Evolutionary conservation across 495 filamentous ascomycete genomes (phyloP).

Genomic region (Hypoxylon perforatum): DNA sequence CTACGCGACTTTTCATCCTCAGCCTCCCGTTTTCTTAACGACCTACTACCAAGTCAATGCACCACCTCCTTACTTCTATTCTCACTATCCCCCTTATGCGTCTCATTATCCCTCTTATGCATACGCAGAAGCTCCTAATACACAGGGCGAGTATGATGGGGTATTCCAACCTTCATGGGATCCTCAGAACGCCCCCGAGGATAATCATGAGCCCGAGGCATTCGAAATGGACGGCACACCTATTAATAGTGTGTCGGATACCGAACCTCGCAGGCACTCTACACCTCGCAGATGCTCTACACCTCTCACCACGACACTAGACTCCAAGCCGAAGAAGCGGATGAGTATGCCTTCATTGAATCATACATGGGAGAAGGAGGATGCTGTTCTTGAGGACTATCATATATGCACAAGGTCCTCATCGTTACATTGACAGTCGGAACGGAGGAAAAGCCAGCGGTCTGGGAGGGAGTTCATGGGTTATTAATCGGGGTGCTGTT

Average conservation of each 20-base stretch:
- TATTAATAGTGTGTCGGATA: neutral
- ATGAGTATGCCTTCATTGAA: constrained; percentile 48
- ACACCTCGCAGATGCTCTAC: constrained; percentile 5
- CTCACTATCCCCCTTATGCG: neutral
- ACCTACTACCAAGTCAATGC: neutral
- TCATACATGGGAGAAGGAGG: constrained; percentile 19
- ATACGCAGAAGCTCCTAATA: neutral
- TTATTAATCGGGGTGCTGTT: constrained; percentile 12
- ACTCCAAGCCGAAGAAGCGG: constrained; percentile 36
- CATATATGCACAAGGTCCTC: too few species aligned
- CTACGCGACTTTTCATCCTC: constrained; percentile 1
- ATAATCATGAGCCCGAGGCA: neutral
- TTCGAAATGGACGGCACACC: constrained; percentile 3
- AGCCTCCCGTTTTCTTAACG: neutral
- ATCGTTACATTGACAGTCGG: too few species aligned
- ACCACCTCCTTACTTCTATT: neutral
- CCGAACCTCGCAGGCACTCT: neutral
- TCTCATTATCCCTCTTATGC: neutral
- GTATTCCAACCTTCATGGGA: neutral
- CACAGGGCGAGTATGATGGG: neutral
- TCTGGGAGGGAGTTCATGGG: constrained; percentile 18
- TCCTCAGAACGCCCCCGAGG: neutral
- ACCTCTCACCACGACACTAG: constrained; percentile 11
- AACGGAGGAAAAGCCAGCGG: neutral
- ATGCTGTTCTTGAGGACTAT: neutral